Evolutionary conservation across 345 rosid genomes (phyloP).

Genomic region (Hevea brasiliensis): DNA sequence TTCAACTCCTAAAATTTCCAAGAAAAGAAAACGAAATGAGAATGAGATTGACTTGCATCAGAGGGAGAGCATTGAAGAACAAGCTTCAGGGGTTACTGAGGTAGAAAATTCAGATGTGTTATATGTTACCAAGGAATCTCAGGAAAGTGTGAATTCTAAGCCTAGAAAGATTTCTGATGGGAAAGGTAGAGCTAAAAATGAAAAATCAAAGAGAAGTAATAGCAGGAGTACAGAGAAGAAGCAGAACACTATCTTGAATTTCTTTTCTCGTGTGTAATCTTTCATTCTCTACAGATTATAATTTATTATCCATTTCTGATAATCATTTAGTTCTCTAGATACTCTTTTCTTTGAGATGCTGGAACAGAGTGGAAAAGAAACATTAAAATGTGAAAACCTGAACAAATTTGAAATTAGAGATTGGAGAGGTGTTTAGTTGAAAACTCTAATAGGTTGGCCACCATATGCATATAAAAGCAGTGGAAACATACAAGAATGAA

Average conservation of each 20-base stretch:
- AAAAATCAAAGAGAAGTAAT: conserved; percentile 35
- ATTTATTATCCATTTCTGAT: background rate
- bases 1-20: conserved; percentile 20
- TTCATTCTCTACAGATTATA: background rate
- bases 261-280: conserved; percentile 51
- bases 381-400: background rate
- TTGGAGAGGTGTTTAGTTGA: background rate
- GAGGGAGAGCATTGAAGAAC: conserved; percentile 20
- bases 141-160: conserved; percentile 56
- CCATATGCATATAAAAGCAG: no score
- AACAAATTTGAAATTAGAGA: background rate
- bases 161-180: conserved; percentile 29
- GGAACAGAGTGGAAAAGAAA: background rate
- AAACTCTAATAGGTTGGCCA: no score
- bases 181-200: conserved; percentile 29
- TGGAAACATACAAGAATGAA: no score
- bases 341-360: background rate
- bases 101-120: conserved; percentile 21
- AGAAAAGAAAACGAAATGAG: conserved; percentile 27
- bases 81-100: conserved; percentile 42
- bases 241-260: conserved; percentile 55
- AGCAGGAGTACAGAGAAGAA: conserved; percentile 33
- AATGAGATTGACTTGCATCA: conserved; percentile 17
- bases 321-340: background rate
- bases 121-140: conserved; percentile 30